Conservation (phyloP, 2,329 filamentous ascomycete species). For the Apiospora hydei region DNA sequence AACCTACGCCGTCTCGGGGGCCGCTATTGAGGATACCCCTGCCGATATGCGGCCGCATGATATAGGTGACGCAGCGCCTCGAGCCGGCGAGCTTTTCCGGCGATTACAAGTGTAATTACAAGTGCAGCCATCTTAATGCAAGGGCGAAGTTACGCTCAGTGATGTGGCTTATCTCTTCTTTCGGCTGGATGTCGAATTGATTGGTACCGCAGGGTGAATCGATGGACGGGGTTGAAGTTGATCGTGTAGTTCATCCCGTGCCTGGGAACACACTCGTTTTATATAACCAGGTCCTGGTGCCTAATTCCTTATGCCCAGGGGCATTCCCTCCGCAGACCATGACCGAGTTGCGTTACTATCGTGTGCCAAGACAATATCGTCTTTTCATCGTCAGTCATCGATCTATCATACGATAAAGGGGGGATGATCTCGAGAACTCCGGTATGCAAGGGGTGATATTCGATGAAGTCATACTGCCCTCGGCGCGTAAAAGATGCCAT, state of each 20-base stretch:
- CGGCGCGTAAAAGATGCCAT: neutral
- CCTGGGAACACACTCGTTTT: neutral
- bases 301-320: neutral
- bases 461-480: conserved; percentile 3
- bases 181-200: no score
- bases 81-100: neutral
- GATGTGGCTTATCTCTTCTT: no score
- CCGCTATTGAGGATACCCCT: neutral
- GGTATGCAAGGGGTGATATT: neutral
- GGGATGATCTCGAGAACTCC: neutral
- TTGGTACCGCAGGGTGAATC: neutral
- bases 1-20: neutral
- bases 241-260: neutral
- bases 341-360: neutral
- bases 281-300: neutral
- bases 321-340: neutral
- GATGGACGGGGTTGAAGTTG: neutral
- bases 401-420: neutral
- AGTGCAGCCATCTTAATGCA: neutral
- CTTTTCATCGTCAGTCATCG: neutral
- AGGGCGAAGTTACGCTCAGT: neutral
- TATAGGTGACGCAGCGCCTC: neutral
- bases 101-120: neutral
- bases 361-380: neutral
- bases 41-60: neutral